These are phyloP conservation scores for Ogataea populi-albae DNA, from an alignment of 805 yeast species.

Conservation along the genomic window DNA sequence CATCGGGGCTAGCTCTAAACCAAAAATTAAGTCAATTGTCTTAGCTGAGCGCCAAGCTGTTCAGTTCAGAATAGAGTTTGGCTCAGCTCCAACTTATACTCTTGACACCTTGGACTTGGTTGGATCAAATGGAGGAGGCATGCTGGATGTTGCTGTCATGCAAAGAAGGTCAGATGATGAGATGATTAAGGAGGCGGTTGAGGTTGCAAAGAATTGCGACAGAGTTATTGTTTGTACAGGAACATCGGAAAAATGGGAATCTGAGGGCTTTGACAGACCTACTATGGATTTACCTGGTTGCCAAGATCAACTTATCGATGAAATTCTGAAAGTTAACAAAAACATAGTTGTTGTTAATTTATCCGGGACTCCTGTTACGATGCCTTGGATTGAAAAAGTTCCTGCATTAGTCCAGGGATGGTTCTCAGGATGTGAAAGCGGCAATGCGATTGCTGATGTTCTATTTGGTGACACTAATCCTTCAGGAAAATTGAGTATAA, in stretches of 20 bases:
- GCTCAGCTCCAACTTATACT: slow-evolving; percentile 38
- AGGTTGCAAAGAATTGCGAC: slow-evolving; percentile 47
- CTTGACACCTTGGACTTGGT: slow-evolving; percentile 17
- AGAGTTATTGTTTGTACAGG: slow-evolving; percentile 54
- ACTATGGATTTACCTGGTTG: slow-evolving; percentile 50
- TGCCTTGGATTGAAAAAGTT: slow-evolving; percentile 49
- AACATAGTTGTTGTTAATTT: slow-evolving; percentile 54
- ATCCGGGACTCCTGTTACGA: slow-evolving; percentile 58
- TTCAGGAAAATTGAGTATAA: slow-evolving; percentile 53
- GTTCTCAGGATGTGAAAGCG: slow-evolving; percentile 57
- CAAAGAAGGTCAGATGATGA: slow-evolving; percentile 29
- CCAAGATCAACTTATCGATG: slow-evolving; percentile 44
- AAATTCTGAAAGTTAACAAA: slow-evolving; percentile 44
- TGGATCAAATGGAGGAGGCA: slow-evolving; percentile 33
- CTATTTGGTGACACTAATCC: slow-evolving; percentile 61
- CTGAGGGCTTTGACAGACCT: slow-evolving; percentile 57
- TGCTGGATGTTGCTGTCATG: slow-evolving; percentile 19
- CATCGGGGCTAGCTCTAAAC: slow-evolving; percentile 34
- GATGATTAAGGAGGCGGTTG: slow-evolving; percentile 42
- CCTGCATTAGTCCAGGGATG: slow-evolving; percentile 50
- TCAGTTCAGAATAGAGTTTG: slow-evolving; percentile 40
- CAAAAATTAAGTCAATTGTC: slow-evolving; percentile 17
- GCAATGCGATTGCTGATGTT: slow-evolving; percentile 59
- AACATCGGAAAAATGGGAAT: slow-evolving; percentile 53
- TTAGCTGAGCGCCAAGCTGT: slow-evolving; percentile 36